A percentile compares a stretch with the other conserved stretches of the same genome.
These are phyloP conservation scores for Aspergillus calidoustus DNA, from an alignment of 2,329 filamentous ascomycete genomes.

Conservation along the genomic window DNA sequence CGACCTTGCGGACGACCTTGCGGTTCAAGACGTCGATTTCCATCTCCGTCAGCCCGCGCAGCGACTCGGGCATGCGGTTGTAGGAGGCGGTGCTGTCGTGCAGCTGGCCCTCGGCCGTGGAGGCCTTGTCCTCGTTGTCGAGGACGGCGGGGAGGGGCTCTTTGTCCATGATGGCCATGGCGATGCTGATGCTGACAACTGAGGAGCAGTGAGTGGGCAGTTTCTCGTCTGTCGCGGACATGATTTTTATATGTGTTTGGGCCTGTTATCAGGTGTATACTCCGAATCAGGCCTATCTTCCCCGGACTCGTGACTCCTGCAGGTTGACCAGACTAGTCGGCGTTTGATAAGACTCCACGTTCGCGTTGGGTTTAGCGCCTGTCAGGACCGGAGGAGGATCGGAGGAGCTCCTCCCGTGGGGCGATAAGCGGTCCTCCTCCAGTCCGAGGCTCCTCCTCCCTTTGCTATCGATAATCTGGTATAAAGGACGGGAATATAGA, in stretches of 20 bases:
- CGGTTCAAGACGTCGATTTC: conserved; percentile 30
- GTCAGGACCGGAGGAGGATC: background rate
- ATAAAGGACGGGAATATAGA: no score
- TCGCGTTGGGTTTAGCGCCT: background rate
- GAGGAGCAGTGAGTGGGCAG: background rate
- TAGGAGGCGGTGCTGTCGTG: conserved; percentile 14
- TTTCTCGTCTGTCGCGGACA: background rate
- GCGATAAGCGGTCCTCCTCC: background rate
- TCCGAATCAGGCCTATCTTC: conserved; percentile 2
- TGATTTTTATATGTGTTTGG: background rate
- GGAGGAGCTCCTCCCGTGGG: conserved; percentile 26
- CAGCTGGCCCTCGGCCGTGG: conserved; percentile 31
- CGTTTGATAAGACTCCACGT: background rate
- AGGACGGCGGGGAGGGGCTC: conserved; percentile 2
- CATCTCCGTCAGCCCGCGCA: conserved; percentile 28
- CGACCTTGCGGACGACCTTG: conserved; percentile 36
- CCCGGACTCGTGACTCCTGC: background rate
- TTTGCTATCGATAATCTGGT: no score
- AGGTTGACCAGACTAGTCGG: conserved; percentile 3
- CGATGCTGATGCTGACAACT: background rate
- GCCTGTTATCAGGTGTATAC: conserved; percentile 1
- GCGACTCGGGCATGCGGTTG: conserved; percentile 31
- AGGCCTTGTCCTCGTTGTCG: conserved; percentile 23
- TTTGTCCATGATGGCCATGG: conserved; percentile 26
- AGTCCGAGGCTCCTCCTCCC: background rate